Percentiles rank a stretch among this genome's conserved stretches.
phyloP scores from a whole-genome alignment of 1,284 basidiomycete species.

The Ustilago bromivora region DNA sequence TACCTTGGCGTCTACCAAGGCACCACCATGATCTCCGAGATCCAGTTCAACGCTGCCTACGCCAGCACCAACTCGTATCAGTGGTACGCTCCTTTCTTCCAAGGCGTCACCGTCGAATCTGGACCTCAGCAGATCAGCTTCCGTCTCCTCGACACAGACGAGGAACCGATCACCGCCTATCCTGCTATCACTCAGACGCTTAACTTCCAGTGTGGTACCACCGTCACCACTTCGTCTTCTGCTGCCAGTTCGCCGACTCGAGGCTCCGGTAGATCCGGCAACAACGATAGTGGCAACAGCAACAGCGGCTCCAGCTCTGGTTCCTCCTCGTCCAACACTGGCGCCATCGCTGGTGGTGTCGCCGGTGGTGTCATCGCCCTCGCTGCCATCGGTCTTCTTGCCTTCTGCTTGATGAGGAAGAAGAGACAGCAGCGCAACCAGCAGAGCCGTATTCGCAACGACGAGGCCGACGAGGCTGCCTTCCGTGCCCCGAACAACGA shows the following conservation, averaged over 20 bases:
- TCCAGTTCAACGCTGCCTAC: slow-evolving; percentile 29
- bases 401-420: slow-evolving; percentile 45
- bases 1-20: slow-evolving; percentile 26
- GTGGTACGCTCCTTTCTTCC: slow-evolving; percentile 34
- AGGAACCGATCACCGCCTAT: slow-evolving; percentile 20
- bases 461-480: slow-evolving; percentile 49
- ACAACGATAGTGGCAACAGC: slow-evolving; percentile 1
- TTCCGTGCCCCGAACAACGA: slow-evolving; percentile 55
- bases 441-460: slow-evolving; percentile 34
- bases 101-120: slow-evolving; percentile 15
- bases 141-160: slow-evolving; percentile 29
- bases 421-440: slow-evolving; percentile 37
- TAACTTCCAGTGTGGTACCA: slow-evolving; percentile 45
- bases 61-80: slow-evolving; percentile 21
- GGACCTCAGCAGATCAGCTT: slow-evolving; percentile 34
- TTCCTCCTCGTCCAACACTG: slow-evolving; percentile 39
- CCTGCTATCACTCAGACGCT: slow-evolving; percentile 22
- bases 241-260: slow-evolving; percentile 20
- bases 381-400: slow-evolving; percentile 25
- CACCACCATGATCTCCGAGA: slow-evolving; percentile 23
- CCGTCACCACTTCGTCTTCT: slow-evolving; percentile 24
- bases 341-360: slow-evolving; percentile 55
- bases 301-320: slow-evolving; percentile 25
- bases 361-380: slow-evolving; percentile 49
- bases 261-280: slow-evolving; percentile 1